A percentile compares a stretch with the other conserved stretches of the same genome.
Evolutionary conservation across 2,329 filamentous ascomycete species (phyloP).

Genomic region (Neonectria hederae): DNA sequence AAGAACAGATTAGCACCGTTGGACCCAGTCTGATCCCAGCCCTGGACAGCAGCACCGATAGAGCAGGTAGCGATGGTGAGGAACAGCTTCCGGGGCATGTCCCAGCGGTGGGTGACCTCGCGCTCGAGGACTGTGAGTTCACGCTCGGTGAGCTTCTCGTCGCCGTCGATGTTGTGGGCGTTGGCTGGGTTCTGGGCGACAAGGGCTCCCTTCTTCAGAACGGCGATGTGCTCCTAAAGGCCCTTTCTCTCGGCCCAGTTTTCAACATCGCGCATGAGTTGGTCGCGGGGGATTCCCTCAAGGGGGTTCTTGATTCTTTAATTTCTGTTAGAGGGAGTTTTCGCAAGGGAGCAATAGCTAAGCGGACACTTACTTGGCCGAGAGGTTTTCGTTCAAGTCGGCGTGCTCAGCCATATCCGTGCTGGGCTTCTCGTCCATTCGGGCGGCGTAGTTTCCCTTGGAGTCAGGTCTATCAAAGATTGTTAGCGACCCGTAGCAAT

Average conservation of each 20-base stretch:
- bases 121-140: constrained; percentile 59
- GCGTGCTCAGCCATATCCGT: constrained; percentile 43
- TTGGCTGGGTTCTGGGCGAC: constrained; percentile 67
- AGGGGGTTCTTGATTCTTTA: constrained; percentile 58
- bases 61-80: constrained; percentile 74
- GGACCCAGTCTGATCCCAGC: constrained; percentile 71
- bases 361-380: constrained; percentile 52
- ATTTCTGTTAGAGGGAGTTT: not conserved
- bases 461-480: constrained; percentile 7
- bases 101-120: constrained; percentile 73
- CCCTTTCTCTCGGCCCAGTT: constrained; percentile 66
- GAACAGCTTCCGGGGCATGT: constrained; percentile 68
- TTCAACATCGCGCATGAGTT: constrained; percentile 67
- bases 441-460: constrained; percentile 29
- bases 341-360: not conserved
- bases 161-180: constrained; percentile 63
- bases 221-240: constrained; percentile 65
- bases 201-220: constrained; percentile 66
- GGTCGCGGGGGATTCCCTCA: constrained; percentile 58
- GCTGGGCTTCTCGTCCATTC: constrained; percentile 43
- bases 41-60: constrained; percentile 73
- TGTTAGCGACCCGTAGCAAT: constrained; percentile 3
- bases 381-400: constrained; percentile 52
- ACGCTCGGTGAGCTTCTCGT: constrained; percentile 57
- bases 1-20: constrained; percentile 72